Evolutionary conservation across 805 yeast species (phyloP), one percentile per base, ranked within the genome.

Genomic region (Metschnikowia cubensis): DNA sequence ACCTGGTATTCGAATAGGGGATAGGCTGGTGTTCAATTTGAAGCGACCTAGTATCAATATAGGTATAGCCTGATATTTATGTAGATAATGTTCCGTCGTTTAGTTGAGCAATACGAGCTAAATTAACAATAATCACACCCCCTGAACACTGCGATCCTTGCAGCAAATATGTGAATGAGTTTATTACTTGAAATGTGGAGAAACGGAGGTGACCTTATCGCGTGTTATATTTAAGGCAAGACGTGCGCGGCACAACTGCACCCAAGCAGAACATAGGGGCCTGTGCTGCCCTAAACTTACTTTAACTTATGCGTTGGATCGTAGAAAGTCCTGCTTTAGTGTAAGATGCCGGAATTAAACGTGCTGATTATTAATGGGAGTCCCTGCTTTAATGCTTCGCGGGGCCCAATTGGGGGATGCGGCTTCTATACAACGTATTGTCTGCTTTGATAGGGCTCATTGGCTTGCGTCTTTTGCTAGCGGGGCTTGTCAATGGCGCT

Each of bases 361-460:
- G 41, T 21, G 17, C 18, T 14, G 11, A n/a, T 7, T 21, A 34
- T 21, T 21, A 17, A 17, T 32, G 14, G 25, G 11, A n/a, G 34
- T 10, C 20, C 21, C 20, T 21, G 3, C 14, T 3, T n/a, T 29
- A 39, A 15, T 39, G 42, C 21, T 21, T 42, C 4, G 40, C 17
- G n/a, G 40, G 53, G 22, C 39, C 42, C 13, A 55, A 41, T 25
- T 53, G 58, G 4, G 58, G 58, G 18, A 55, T 55, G 37, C 46
- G 49, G 39, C 58, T 55, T 18, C 49, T 41, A 20, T 43, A 41
- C 35, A 36, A 38, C 6, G 37, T 48, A 18, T n/a, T 45, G 32
- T 49, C 47, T 6, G 37, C 29, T 20, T 42, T 47, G n/a, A 25
- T 17, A 2, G 57, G 57, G 20, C 51, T 44, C 50, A 36, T 43